Evolutionary conservation across 2,329 filamentous ascomycete genomes (phyloP).

Genomic region (Exophiala dermatitidis): DNA sequence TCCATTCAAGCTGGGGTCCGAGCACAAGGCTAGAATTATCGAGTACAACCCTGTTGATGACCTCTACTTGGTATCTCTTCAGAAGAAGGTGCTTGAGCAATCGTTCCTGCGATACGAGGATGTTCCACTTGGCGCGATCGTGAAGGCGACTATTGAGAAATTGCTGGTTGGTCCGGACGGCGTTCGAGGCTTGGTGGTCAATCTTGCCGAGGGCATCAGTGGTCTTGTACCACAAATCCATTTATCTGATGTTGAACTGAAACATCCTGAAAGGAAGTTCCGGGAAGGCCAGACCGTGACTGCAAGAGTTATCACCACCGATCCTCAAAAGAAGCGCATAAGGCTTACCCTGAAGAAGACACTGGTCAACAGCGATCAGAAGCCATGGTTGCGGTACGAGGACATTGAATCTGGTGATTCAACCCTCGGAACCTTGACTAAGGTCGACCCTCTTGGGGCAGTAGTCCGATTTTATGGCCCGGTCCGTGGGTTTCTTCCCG

Average conservation of each 20-base stretch:
- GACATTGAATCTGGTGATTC: constrained; percentile 67
- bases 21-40: constrained; percentile 73
- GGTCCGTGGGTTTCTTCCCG: constrained; percentile 78
- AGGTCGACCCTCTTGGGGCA: constrained; percentile 68
- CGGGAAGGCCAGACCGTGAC: constrained; percentile 77
- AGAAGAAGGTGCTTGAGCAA: constrained; percentile 75
- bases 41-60: constrained; percentile 85
- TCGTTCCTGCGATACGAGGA: constrained; percentile 89
- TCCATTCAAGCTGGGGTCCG: constrained; percentile 67
- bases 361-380: constrained; percentile 77
- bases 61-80: constrained; percentile 74
- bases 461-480: constrained; percentile 86
- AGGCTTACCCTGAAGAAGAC: constrained; percentile 91
- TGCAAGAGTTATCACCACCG: constrained; percentile 73
- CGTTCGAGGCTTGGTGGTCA: constrained; percentile 71
- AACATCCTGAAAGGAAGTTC: constrained; percentile 95
- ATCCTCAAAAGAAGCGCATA: constrained; percentile 67
- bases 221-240: constrained; percentile 87
- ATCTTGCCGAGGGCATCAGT: constrained; percentile 75
- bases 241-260: constrained; percentile 76
- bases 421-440: constrained; percentile 79
- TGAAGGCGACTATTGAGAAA: constrained; percentile 79
- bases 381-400: constrained; percentile 71
- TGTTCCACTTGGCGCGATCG: constrained; percentile 69
- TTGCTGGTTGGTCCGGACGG: constrained; percentile 72